Evolutionary conservation across 106 monocot genomes (phyloP).

Genomic region (Iris macrosiphon): DNA sequence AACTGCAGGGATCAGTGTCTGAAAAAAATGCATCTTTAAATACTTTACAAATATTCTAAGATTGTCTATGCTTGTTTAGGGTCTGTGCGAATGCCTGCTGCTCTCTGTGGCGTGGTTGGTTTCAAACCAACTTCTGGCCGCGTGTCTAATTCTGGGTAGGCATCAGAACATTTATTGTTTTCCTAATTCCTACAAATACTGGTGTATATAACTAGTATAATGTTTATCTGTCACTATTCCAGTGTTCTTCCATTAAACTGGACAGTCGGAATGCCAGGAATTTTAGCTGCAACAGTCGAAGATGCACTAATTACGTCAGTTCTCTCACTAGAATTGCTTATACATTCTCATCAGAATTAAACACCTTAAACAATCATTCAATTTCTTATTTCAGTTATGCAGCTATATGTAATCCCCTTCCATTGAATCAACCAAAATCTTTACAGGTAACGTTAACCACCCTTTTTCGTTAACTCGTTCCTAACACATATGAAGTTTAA

Average conservation of each 20-base stretch:
- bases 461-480: no score
- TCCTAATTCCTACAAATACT: no score
- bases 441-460: slow-evolving; percentile 39
- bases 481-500: no score
- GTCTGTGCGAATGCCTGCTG: slow-evolving; percentile 87
- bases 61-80: slow-evolving; percentile 27
- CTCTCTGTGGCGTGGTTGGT: slow-evolving; percentile 88
- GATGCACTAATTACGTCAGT: slow-evolving; percentile 81
- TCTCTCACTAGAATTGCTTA: not conserved
- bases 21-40: no score
- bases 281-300: slow-evolving; percentile 77
- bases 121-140: slow-evolving; percentile 82
- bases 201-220: not conserved
- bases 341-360: not conserved
- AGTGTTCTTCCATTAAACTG: slow-evolving; percentile 93
- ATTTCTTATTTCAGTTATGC: slow-evolving; percentile 54
- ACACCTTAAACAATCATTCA: not conserved
- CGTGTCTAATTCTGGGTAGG: slow-evolving; percentile 66
- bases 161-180: no score
- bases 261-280: slow-evolving; percentile 87
- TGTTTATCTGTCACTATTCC: slow-evolving; percentile 10
- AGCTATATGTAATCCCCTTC: slow-evolving; percentile 45
- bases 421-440: slow-evolving; percentile 16
- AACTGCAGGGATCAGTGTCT: no score
- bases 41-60: no score